Evolutionary conservation across 2,329 filamentous ascomycete species (phyloP).

Genomic region (Cercospora sp.): DNA sequence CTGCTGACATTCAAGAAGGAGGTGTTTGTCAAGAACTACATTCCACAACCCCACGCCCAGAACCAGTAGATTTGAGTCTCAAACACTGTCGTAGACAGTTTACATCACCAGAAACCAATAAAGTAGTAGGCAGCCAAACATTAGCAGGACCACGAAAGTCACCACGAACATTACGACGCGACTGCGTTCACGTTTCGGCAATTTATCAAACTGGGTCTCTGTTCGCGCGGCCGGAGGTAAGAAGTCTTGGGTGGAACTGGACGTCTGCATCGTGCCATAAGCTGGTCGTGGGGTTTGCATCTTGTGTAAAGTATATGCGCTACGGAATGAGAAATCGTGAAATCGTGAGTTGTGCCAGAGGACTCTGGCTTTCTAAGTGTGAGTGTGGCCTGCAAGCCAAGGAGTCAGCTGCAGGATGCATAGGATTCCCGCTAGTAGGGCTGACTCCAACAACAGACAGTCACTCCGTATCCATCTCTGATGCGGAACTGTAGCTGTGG

Average conservation of each 20-base stretch:
- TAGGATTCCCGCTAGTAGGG: neutral
- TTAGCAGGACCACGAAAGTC: neutral
- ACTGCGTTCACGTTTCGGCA: neutral
- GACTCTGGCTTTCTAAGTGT: neutral
- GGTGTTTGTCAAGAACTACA: neutral
- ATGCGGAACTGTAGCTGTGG: neutral
- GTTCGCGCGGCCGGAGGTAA: constrained; percentile 12
- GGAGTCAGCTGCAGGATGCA: neutral
- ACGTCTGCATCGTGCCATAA: constrained; percentile 6
- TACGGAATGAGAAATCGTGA: neutral
- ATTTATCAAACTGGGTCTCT: constrained; percentile 12
- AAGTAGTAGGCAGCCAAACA: neutral
- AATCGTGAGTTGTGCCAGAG: neutral
- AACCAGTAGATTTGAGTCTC: neutral
- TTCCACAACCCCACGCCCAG: neutral
- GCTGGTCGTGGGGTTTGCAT: neutral
- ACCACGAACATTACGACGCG: neutral
- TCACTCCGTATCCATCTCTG: neutral
- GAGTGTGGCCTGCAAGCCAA: neutral
- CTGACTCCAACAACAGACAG: neutral
- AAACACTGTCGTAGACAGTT: neutral
- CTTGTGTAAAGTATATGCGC: neutral
- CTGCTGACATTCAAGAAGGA: neutral
- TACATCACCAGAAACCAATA: constrained; percentile 5
- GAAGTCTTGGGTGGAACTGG: constrained; percentile 6